Evolutionary conservation across 352 stramenopile genomes (phyloP).

Genomic region (Lagenidium giganteum): DNA sequence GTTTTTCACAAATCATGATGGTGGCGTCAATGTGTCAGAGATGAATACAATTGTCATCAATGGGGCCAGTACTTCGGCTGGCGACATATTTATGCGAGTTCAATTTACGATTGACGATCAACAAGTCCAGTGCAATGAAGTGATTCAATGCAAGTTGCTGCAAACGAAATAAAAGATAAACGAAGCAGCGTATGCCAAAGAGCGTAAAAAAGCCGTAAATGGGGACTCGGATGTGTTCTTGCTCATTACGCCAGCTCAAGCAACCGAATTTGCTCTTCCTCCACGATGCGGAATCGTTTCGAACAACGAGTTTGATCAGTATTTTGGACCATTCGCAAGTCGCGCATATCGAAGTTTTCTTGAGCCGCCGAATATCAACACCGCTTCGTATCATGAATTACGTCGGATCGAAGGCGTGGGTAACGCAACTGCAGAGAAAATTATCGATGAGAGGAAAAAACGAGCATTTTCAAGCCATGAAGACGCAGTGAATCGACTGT

Average conservation of each 20-base stretch:
- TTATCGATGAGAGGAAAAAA: conserved; percentile 4
- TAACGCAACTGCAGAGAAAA: conserved; percentile 3
- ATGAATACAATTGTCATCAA: conserved; percentile 8
- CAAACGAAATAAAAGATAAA: conserved; percentile 1
- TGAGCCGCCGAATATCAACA: conserved; percentile 6
- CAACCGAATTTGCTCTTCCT: conserved; percentile 6
- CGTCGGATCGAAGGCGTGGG: conserved; percentile 5
- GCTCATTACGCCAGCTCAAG: conserved; percentile 7
- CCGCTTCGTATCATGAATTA: conserved; percentile 6
- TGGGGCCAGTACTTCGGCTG: conserved; percentile 1
- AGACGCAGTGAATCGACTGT: conserved; percentile 9
- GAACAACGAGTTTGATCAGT: conserved; percentile 3
- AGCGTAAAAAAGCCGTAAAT: not conserved
- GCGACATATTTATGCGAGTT: conserved; percentile 9
- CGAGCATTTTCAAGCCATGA: conserved; percentile 5
- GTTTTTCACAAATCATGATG: conserved; percentile 3
- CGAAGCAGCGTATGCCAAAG: not conserved
- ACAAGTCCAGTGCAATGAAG: conserved; percentile 5
- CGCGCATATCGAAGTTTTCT: conserved; percentile 2
- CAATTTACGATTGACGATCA: conserved; percentile 2
- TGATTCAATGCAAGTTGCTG: conserved; percentile 6
- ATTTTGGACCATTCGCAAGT: conserved; percentile 5
- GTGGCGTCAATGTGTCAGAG: conserved; percentile 1
- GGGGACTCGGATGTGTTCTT: conserved; percentile 5
- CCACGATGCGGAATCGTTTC: conserved; percentile 8